Percentiles rank a stretch among this genome's conserved stretches.
Evolutionary conservation across 495 filamentous ascomycete genomes (phyloP).

Genomic region (Podospora bellae-mahoneyi): DNA sequence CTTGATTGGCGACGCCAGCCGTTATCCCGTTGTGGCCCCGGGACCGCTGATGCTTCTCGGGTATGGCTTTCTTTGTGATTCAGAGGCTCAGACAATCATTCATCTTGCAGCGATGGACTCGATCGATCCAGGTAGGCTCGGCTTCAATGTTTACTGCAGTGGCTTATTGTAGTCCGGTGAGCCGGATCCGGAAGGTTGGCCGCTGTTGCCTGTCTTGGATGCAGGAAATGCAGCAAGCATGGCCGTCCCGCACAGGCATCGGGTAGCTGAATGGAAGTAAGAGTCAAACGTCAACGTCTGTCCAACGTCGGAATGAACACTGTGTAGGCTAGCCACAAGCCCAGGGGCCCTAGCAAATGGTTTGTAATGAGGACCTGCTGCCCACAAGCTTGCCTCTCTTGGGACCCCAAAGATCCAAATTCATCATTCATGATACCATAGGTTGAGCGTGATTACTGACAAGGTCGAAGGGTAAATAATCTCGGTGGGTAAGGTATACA

Average conservation of each 20-base stretch:
- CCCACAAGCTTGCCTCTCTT: neutral
- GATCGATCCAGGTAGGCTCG: conserved; percentile 3
- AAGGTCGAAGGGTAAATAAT: no score
- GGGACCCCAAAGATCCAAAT: neutral
- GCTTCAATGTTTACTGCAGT: neutral
- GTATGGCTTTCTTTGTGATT: neutral
- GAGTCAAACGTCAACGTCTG: neutral
- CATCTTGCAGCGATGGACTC: conserved; percentile 19
- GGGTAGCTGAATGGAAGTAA: neutral
- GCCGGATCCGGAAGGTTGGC: neutral
- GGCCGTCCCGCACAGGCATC: neutral
- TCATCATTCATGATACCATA: neutral
- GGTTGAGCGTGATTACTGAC: neutral
- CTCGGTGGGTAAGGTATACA: neutral
- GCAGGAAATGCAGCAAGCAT: neutral
- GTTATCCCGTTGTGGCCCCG: neutral
- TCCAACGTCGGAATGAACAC: neutral
- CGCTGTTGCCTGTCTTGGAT: neutral
- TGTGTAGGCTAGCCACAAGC: no score
- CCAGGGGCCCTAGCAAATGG: no score
- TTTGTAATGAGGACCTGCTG: neutral
- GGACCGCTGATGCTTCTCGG: neutral
- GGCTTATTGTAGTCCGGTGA: neutral
- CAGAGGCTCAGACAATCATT: conserved; percentile 4
- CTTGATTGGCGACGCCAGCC: neutral